Base-by-base conservation (phyloP, 768 basidiomycete genomes). In the Leccinum disarticulatum region DNA sequence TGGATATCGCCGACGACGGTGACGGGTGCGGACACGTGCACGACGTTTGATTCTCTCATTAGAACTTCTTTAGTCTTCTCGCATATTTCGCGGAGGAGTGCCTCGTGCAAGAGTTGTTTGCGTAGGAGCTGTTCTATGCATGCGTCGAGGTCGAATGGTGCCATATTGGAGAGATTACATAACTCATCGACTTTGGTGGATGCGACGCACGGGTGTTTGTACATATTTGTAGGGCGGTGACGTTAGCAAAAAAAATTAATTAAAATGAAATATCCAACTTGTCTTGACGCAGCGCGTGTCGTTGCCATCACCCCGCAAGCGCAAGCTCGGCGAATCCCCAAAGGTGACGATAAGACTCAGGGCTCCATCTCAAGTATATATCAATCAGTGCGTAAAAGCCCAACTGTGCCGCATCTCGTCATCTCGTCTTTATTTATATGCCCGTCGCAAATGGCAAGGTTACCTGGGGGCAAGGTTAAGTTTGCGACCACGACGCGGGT, bases 1-100 rank as follows among this genome's bases (percentile, higher is more conserved):
- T 99, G 97, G 52, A 99, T 98, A 73, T 99, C 97, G 54, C 97
- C 97, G 41, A 98, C 97, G 30, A 99, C 97, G 1, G 97, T 99
- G 36, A 98, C 94, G 19, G 97, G 97, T 5, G 96, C 91, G 63
- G 87, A 90, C 65, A 99, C 90, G 70, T 98, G 97, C 7, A 98
- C 95, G 59, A 99, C 97, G 70, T 99, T 99, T 60, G 91, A 94
- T 78, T 99, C 97, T 62, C 94, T 81, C 97, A 98, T 98, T 58
- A 99, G 87, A 0, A 99, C 93, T 73, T 99, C 97, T 73, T 98
- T 99, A 15, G 96, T 97, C 78, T 98, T 98, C 71, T 97, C 96
- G 81, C 97, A 98, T 83, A 99, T 98, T 81, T 99, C 96, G 54
- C 95, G 88, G 48, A 99, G 75, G 28, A 98, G 81, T 2, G 93